Evolutionary conservation across 208 protist species (phyloP), one percentile per base, ranked within the genome.

Genomic region (Crithidia mellificae): DNA sequence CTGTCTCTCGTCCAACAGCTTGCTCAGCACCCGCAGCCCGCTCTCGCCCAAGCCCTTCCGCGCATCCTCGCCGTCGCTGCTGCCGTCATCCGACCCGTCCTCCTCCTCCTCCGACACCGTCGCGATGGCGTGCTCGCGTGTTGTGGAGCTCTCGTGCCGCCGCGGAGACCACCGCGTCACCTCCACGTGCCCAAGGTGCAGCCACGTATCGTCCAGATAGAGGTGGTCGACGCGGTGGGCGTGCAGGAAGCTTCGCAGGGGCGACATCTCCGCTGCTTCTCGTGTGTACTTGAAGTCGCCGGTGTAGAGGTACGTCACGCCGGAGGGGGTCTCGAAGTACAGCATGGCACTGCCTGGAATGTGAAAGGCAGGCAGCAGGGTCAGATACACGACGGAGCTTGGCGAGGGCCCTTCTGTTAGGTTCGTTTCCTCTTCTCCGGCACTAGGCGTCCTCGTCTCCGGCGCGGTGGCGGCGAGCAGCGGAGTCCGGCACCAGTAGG

Each of bases 191-290:
- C 84, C 88, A 6, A 93, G 69, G 56, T 95, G 86, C 36, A 95
- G 71, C 84, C 86, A 95, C 11, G 87, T 95, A 56, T 92, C 87
- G 61, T 95, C 90, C n/a, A 93, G 25, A 63, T 82, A 95, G 6
- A 95, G 53, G 74, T 95, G 84, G 52, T 95, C 90, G 24, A 95
- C 85, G 15, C 54, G 66, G 61, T 87, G 80, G 6, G 57, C 41
- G 14, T 58, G 74, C 59, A 89, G 84, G 56, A 93, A 89, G 30
- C 63, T 50, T 14, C 55, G 47, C 24, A 92, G 72, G 27, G 69
- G 53, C 2, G 71, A 74, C 6, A 68, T 62, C n/a, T 51, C 11
- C 1, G 61, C 41, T 36, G 52, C 41, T 47, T 36, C 52, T 43
- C 77, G 64, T 19, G 86, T 72, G 44, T 77, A 88, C 68, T 91